These are phyloP conservation scores for Aspergillus neotritici DNA, from an alignment of 2,329 filamentous ascomycete species.

Conservation along the genomic window DNA sequence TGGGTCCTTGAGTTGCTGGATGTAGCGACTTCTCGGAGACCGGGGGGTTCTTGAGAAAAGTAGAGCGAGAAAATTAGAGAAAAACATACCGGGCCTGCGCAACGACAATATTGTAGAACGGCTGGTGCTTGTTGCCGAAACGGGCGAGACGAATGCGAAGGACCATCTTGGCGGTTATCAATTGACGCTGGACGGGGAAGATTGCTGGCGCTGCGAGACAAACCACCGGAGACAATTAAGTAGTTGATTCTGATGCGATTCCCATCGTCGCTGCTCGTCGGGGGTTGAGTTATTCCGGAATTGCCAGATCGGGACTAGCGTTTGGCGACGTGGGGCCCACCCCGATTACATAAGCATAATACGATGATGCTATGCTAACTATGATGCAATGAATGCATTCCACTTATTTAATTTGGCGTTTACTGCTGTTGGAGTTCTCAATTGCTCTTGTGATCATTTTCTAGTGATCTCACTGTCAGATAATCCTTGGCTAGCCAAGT, in stretches of 20 bases:
- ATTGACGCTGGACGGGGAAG: background rate
- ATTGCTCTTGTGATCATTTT: too few species aligned
- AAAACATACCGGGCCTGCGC: constrained; percentile 72
- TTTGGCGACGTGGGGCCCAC: constrained; percentile 5
- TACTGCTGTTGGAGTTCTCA: background rate
- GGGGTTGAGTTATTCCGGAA: constrained; percentile 23
- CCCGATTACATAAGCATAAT: constrained; percentile 12
- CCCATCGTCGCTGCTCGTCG: constrained; percentile 13
- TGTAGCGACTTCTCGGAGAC: background rate
- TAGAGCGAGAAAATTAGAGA: constrained; percentile 2
- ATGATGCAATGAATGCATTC: constrained; percentile 5
- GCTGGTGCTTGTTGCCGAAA: constrained; percentile 81
- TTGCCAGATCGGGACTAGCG: constrained; percentile 19
- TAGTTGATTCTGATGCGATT: constrained; percentile 25
- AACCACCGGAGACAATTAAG: constrained; percentile 9
- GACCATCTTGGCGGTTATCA: constrained; percentile 60
- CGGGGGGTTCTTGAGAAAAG: background rate
- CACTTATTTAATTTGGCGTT: too few species aligned
- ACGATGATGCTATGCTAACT: constrained; percentile 18
- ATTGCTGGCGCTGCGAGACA: background rate
- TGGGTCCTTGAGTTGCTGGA: background rate
- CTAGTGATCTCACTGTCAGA: too few species aligned
- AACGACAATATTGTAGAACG: constrained; percentile 97
- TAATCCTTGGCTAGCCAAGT: background rate
- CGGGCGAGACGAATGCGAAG: constrained; percentile 89